Evolutionary conservation across 2,329 filamentous ascomycete genomes (phyloP), one percentile per base, ranked within the genome.

Genomic region (Microsporum ferrugineum): DNA sequence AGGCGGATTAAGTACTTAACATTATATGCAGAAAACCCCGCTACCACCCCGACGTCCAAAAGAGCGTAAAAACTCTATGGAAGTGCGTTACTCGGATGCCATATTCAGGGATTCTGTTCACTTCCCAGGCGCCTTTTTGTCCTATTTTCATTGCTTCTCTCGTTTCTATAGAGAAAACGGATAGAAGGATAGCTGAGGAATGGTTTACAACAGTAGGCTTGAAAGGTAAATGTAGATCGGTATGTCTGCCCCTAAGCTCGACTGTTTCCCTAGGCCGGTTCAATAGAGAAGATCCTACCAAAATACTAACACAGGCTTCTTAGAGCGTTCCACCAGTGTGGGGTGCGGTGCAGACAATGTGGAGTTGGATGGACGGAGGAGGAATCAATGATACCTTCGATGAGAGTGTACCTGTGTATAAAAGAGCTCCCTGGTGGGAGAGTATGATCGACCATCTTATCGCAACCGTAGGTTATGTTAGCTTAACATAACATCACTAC

Each of bases 41-140:
- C n/a, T n/a, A 33, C 8, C 63, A 64, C 39, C 61, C 61, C 10
- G 61, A 61, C 29, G 61, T 64, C 2, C 58, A 59, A n/a, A 38
- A 34, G 17, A 47, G 27, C 10, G 57, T 45, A 10, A 55, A 34
- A 5, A 61, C 27, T 29, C 29, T 64, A 5, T 23, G 61, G 34
- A 49, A 58, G 17, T 64, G 63, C 29, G 49, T 60, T 17, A 39
- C 57, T 7, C 45, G 31, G 14, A 57, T 64, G 49, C 63, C 63
- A n/a, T 58, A 53, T 39, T 57, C 49, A 17, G 63, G 63, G 4
- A 36, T 27, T 2, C 53, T 64, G 8, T 64, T 63, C 38, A 64
- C 63, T 1, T 63, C 63, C 10, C 63, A 63, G 47, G 56, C 61
- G 7, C 58, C 63, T 3, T 61, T 64, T 27, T 64, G 51, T 39